Base-by-base conservation (phyloP, 2,329 filamentous ascomycete genomes). In the Colletotrichum salicis region DNA sequence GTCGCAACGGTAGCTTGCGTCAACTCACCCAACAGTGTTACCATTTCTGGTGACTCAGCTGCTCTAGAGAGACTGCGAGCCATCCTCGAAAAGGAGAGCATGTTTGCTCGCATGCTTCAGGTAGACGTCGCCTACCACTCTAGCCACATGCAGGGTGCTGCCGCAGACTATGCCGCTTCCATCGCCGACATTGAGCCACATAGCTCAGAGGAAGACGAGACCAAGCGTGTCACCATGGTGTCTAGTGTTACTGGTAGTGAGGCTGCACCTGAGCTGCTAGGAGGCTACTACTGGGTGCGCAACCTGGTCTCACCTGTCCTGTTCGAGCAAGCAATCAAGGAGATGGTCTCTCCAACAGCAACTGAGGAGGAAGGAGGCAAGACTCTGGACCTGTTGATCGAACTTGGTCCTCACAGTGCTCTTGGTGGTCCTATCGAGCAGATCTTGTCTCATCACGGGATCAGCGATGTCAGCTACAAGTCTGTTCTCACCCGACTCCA, bases 71-170 rank as follows among this genome's bases (percentile, higher is more conserved):
- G 76, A 56, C 62, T 80, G 12, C 81, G 75, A 0, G 70, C 72
- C 1, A 75, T 76, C 35, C 67, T 85, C 19, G 80, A 86, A 51
- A 78, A 37, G 3, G 81, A 83, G 35, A 77, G 80, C 48, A 75
- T 85, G 3, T 89, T 71, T 22, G 37, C 37, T 24, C 64, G 75
- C 3, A 76, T 69, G 77, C 71, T 77, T 4, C 67, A 70, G 2
- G 74, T 76, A 1, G 59, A 73, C 1, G 67, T 73, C 0, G 76
- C 75, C 0, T 77, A 77, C 58, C 76, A 77, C 51, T 77, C 76
- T 5, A 45, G n/a, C 1, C 75, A 76, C 6, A 75, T 77, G 73
- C n/a, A 41, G 5, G 37, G 27, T 5, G 61, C 66, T 5, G 35
- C 71, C 1, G 33, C 13, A 2, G 64, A 61, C 5, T 73, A 73